Evolutionary conservation across 176 grass and related monocot species (phyloP).

Genomic region (Eleusine coracana): DNA sequence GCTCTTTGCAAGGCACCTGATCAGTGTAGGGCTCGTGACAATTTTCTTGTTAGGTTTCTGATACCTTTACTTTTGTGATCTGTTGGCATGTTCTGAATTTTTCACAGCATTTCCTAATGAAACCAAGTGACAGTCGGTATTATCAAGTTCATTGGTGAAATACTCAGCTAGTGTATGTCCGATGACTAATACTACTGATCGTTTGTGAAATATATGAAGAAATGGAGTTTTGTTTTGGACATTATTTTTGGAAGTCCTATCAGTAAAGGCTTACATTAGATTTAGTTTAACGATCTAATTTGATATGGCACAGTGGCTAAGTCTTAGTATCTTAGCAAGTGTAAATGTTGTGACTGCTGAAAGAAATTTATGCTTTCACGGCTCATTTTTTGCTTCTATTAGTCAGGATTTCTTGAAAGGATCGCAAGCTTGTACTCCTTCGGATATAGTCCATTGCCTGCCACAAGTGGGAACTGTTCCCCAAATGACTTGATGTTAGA

Average conservation of each 20-base stretch:
- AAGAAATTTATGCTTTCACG: constrained; percentile 14
- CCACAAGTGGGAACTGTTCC: constrained; percentile 22
- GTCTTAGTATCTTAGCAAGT: not conserved
- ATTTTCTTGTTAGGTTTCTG: not conserved
- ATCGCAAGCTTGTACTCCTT: constrained; percentile 52
- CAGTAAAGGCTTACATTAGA: not conserved
- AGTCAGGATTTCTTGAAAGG: constrained; percentile 61
- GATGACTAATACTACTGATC: not conserved
- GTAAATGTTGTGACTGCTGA: not conserved
- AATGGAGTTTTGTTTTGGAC: not conserved
- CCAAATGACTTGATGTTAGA: constrained; percentile 47
- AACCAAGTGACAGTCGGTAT: constrained; percentile 9
- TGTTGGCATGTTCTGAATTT: not conserved
- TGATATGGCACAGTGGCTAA: not conserved
- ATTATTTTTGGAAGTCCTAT: not conserved
- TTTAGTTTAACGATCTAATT: not conserved
- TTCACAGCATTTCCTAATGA: constrained; percentile 8
- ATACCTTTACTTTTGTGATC: not conserved
- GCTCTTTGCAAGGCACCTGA: not conserved
- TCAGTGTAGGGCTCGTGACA: not conserved
- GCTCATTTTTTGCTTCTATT: constrained; percentile 29
- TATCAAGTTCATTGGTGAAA: not conserved
- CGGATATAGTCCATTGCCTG: constrained; percentile 23
- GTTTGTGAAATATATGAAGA: constrained; percentile 6
- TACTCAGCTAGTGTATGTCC: not conserved